Conservation (phyloP, 345 rosid species). For the Combretum micranthum region DNA sequence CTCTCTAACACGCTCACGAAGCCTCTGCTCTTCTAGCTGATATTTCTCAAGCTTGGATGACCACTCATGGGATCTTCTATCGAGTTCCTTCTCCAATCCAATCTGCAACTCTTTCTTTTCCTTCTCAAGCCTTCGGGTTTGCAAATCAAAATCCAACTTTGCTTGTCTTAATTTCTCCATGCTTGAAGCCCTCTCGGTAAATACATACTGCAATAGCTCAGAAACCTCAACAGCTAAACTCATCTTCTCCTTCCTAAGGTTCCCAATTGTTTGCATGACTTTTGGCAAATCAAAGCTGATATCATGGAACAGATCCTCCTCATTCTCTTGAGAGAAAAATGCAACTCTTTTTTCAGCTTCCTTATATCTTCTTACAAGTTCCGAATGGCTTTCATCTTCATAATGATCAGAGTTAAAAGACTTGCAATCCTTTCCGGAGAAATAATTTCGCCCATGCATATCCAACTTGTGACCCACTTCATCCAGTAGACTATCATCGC, state of each 20-base stretch:
- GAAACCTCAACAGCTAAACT: constrained; percentile 70
- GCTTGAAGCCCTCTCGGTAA: constrained; percentile 56
- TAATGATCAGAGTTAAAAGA: constrained; percentile 22
- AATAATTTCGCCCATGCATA: constrained; percentile 22
- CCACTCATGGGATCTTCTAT: constrained; percentile 96
- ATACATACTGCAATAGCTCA: constrained; percentile 49
- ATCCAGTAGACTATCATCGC: constrained; percentile 30
- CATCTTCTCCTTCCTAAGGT: constrained; percentile 56
- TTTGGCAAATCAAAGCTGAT: constrained; percentile 55
- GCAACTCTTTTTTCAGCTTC: constrained; percentile 71
- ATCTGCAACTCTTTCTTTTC: constrained; percentile 76
- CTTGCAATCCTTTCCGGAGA: constrained; percentile 18
- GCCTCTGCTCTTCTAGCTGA: constrained; percentile 80
- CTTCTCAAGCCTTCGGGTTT: constrained; percentile 50
- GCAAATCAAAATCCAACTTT: constrained; percentile 53
- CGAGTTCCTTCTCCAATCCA: constrained; percentile 87
- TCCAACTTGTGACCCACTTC: constrained; percentile 39
- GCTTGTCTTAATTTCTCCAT: constrained; percentile 51
- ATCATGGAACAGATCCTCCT: constrained; percentile 47
- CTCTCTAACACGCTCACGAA: constrained; percentile 89
- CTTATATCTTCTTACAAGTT: constrained; percentile 48
- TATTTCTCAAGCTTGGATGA: constrained; percentile 74
- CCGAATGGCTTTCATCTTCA: constrained; percentile 46
- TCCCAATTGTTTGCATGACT: constrained; percentile 49
- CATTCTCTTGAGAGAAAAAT: constrained; percentile 60